Evolutionary conservation across 1,284 basidiomycete genomes (phyloP), one percentile per base, ranked within the genome.

Genomic region (Apiotrichum porosum): DNA sequence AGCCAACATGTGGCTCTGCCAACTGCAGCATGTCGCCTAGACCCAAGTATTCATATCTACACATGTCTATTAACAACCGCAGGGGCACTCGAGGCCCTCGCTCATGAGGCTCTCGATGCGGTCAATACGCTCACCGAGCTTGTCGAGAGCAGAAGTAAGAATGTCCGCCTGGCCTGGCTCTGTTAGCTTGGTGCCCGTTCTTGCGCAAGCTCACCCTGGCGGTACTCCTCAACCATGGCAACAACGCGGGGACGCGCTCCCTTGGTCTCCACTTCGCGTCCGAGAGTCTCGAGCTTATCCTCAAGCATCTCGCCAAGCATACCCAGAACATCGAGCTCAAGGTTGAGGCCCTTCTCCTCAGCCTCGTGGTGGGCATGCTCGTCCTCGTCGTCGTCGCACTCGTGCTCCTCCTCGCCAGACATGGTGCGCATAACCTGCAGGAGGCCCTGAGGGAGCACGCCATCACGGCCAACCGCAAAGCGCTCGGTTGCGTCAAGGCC

Each of bases 291-390:
- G 34, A 83, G 61, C 54, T 85, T 72, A 18, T 72, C 68, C 49
- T 79, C 74, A 9, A 82, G 72, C 84, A 89, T 88, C 26, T 81
- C 79, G 10, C 74, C 75, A 49, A 90, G 63, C 61, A 79, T 75
- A 10, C 78, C 80, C 18, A 69, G 51, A 1, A 72, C 70, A 31
- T 74, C 69, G 36, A 74, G 52, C 21, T 85, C 81, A 1, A 83
- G 79, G 50, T 85, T 81, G 45, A 87, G 72, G 50, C 81, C 75
- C 56, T 80, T 77, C 56, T 83, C 81, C 54, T 80, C 82, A 15
- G 60, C 54, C 36, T 54, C 60, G 36, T 63, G 57, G 18, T 51
- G 37, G 2, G 50, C 63, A 51, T 66, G 68, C 64, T 74, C 68
- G 10, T 74, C 70, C 15, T 72, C 75, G 19, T 72, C 56, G 38